Percentiles rank a stretch among this genome's conserved stretches.
Conservation (phyloP, 257 asterid genomes). For the Nicotiana undulata region DNA sequence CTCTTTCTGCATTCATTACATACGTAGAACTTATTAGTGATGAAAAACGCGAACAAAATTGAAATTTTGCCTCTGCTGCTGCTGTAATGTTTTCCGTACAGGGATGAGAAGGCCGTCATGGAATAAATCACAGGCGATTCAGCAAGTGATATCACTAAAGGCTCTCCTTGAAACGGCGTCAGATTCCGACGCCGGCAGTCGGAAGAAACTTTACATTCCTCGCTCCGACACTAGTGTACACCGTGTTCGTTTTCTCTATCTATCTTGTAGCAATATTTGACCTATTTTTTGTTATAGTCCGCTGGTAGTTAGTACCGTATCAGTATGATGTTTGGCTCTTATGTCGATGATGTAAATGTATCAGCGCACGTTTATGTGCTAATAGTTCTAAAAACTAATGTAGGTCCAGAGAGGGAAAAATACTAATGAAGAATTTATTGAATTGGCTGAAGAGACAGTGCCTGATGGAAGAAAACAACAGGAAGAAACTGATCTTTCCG, state of each 20-base stretch:
- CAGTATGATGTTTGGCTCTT: not conserved
- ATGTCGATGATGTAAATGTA: not conserved
- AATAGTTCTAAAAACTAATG: constrained; percentile 14
- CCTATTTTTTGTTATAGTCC: constrained; percentile 1
- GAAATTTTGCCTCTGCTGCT: not conserved
- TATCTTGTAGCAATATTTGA: not conserved
- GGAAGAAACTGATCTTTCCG: constrained; percentile 41
- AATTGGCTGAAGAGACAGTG: constrained; percentile 37
- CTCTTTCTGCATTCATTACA: not conserved
- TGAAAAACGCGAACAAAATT: not conserved
- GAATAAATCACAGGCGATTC: constrained; percentile 99
- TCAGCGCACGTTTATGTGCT: not conserved
- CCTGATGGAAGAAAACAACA: constrained; percentile 33
- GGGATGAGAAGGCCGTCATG: constrained; percentile 99
- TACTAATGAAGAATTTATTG: constrained; percentile 45
- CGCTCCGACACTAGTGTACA: constrained; percentile 19
- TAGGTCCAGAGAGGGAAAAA: constrained; percentile 46
- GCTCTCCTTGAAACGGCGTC: constrained; percentile 68
- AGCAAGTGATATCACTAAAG: constrained; percentile 91
- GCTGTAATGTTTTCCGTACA: constrained; percentile 21
- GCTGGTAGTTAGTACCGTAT: not conserved
- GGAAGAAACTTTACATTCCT: constrained; percentile 44
- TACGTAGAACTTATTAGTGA: not conserved
- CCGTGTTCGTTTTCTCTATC: constrained; percentile 40
- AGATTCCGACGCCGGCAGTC: constrained; percentile 40